Conservation (phyloP, 176 grass and related monocot genomes). For the Ensete ventricosum region DNA sequence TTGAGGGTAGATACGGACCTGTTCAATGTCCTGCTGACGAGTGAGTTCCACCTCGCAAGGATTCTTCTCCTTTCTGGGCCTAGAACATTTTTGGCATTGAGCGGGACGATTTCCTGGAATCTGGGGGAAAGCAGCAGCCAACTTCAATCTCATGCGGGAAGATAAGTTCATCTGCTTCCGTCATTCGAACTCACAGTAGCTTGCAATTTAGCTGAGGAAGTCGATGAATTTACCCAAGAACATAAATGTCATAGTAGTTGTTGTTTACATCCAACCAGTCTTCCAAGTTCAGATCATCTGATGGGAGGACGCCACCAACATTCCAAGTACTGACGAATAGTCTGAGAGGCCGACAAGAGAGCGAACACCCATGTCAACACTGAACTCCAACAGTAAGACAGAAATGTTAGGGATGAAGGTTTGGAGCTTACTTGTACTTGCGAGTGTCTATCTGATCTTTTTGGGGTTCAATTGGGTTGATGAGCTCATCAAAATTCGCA, state of each 20-base stretch:
- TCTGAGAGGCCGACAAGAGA: not conserved
- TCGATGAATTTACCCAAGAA: not conserved
- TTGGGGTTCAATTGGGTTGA: conserved; percentile 30
- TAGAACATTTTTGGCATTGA: conserved; percentile 6
- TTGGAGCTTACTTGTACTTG: conserved; percentile 56
- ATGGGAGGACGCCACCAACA: conserved; percentile 12
- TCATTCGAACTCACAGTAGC: not conserved
- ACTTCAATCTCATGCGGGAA: not conserved
- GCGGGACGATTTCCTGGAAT: conserved; percentile 23
- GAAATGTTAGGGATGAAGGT: not conserved
- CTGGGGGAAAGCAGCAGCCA: not conserved
- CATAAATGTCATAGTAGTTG: conserved; percentile 19
- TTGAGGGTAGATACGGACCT: not conserved
- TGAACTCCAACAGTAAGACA: not conserved
- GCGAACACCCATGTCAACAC: not conserved
- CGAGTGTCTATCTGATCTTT: conserved; percentile 30
- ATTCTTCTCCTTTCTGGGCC: conserved; percentile 8
- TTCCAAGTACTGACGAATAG: conserved; percentile 17
- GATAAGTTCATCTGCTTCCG: not conserved
- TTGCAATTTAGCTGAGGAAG: not conserved
- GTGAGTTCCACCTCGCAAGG: conserved; percentile 9
- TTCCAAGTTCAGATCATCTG: conserved; percentile 15
- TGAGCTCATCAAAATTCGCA: conserved; percentile 31
- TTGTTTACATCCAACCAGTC: conserved; percentile 10
- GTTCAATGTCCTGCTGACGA: conserved; percentile 8